Percentiles rank a stretch among this genome's conserved stretches.
These are phyloP conservation scores for Marchantia polymorpha DNA, from an alignment of 225 moss, liverwort and hornwort genomes.

Conservation along the genomic window DNA sequence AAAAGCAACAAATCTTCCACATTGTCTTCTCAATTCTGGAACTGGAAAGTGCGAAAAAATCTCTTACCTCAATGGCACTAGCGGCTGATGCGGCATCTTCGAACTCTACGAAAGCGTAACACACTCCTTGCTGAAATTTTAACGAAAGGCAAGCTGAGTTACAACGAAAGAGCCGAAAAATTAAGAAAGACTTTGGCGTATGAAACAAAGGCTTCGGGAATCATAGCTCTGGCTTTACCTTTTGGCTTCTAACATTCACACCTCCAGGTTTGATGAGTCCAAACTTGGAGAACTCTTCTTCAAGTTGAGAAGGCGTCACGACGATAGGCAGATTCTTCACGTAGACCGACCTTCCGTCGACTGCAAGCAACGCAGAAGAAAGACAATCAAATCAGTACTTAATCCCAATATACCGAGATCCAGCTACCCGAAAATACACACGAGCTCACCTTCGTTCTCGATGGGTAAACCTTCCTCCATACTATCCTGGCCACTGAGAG, in stretches of 20 bases:
- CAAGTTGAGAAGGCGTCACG: conserved; percentile 45
- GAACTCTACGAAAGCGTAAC: conserved; percentile 94
- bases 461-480: conserved; percentile 45
- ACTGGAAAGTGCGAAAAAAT: not conserved
- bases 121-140: conserved; percentile 59
- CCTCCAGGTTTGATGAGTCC: conserved; percentile 64
- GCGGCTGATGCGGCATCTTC: conserved; percentile 68
- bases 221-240: conserved; percentile 41
- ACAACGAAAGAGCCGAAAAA: not conserved
- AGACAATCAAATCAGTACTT: not conserved
- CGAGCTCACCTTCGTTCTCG: conserved; percentile 65
- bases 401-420: not conserved
- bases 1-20: not conserved
- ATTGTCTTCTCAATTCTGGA: too few relatives aligned
- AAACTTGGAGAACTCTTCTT: conserved; percentile 52
- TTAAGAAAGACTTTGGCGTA: not conserved
- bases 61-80: conserved; percentile 70
- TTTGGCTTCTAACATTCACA: conserved; percentile 68
- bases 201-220: not conserved
- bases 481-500: conserved; percentile 41
- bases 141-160: not conserved
- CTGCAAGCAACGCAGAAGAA: conserved; percentile 28
- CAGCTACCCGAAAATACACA: not conserved
- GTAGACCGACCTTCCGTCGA: conserved; percentile 78
- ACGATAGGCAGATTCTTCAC: conserved; percentile 74